These are phyloP conservation scores for Laguncularia racemosa DNA, from an alignment of 345 rosid species.

Conservation along the genomic window DNA sequence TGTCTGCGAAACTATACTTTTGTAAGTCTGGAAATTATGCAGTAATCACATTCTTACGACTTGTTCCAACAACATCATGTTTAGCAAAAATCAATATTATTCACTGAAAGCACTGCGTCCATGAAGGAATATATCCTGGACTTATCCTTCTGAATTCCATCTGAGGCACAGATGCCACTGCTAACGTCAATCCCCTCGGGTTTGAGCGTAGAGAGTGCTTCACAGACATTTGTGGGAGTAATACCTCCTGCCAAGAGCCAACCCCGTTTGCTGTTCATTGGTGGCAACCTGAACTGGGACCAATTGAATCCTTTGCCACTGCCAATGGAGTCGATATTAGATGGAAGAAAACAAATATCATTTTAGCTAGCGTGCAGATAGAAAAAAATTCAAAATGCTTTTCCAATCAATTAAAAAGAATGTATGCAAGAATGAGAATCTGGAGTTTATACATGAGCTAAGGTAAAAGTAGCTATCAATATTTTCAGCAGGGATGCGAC, in stretches of 20 bases:
- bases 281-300: conserved; percentile 58
- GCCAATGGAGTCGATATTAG: conserved; percentile 11
- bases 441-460: too few species aligned
- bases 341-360: background rate
- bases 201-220: conserved; percentile 52
- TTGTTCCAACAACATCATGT: background rate
- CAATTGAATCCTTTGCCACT: conserved; percentile 85
- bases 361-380: background rate
- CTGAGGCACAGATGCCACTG: conserved; percentile 66
- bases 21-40: too few species aligned
- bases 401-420: too few species aligned
- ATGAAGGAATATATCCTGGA: conserved; percentile 53
- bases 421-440: too few species aligned
- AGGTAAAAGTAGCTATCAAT: too few species aligned
- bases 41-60: too few species aligned
- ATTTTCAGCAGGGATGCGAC: too few species aligned
- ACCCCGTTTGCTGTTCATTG: conserved; percentile 59
- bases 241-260: conserved; percentile 95
- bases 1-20: too few species aligned
- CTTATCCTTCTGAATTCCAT: conserved; percentile 63
- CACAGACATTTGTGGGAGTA: conserved; percentile 47
- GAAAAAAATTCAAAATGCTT: too few species aligned
- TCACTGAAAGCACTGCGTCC: conserved; percentile 38
- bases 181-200: conserved; percentile 85
- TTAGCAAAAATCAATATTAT: conserved; percentile 18